phyloP scores from a whole-genome alignment of 2,329 filamentous ascomycete genomes.

The Colletotrichum karsti region DNA sequence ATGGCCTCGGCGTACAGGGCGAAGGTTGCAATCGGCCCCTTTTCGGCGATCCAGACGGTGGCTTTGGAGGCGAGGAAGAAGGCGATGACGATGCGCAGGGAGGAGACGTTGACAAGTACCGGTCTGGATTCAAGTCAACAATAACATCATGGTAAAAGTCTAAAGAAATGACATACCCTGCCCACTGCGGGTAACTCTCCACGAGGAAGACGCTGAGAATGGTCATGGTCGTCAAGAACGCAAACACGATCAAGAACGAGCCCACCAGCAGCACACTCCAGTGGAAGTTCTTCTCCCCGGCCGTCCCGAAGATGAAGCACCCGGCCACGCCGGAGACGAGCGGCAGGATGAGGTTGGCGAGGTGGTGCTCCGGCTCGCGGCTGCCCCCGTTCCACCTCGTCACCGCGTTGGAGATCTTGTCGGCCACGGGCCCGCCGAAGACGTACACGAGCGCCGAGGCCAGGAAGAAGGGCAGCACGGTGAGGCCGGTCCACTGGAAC shows the following conservation, averaged over 20 bases:
- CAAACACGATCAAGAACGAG: slow-evolving; percentile 38
- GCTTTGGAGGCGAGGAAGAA: slow-evolving; percentile 39
- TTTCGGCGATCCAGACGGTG: slow-evolving; percentile 36
- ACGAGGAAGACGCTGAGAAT: slow-evolving; percentile 41
- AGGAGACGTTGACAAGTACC: slow-evolving; percentile 42
- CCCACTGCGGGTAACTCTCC: slow-evolving; percentile 40
- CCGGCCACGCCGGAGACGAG: slow-evolving; percentile 37
- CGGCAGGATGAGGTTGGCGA: slow-evolving; percentile 40
- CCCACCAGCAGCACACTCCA: slow-evolving; percentile 38
- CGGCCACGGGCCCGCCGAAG: slow-evolving; percentile 39
- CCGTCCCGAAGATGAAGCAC: slow-evolving; percentile 40
- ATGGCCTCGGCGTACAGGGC: slow-evolving; percentile 41
- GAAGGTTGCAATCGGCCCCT: slow-evolving; percentile 37
- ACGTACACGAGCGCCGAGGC: slow-evolving; percentile 32
- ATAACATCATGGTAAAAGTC: accelerated
- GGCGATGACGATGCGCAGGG: slow-evolving; percentile 39
- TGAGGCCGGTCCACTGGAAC: slow-evolving; percentile 38
- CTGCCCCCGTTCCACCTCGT: slow-evolving; percentile 36
- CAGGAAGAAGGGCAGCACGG: slow-evolving; percentile 34
- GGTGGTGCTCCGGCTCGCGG: slow-evolving; percentile 43
- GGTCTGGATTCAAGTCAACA: slow-evolving; percentile 31
- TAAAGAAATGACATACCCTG: not conserved
- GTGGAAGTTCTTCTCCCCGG: slow-evolving; percentile 35
- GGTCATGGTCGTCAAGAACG: slow-evolving; percentile 36
- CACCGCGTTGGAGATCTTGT: slow-evolving; percentile 36